These are phyloP conservation scores for Trichoderma polysporum DNA, from an alignment of 2,329 filamentous ascomycete genomes.

Conservation along the genomic window DNA sequence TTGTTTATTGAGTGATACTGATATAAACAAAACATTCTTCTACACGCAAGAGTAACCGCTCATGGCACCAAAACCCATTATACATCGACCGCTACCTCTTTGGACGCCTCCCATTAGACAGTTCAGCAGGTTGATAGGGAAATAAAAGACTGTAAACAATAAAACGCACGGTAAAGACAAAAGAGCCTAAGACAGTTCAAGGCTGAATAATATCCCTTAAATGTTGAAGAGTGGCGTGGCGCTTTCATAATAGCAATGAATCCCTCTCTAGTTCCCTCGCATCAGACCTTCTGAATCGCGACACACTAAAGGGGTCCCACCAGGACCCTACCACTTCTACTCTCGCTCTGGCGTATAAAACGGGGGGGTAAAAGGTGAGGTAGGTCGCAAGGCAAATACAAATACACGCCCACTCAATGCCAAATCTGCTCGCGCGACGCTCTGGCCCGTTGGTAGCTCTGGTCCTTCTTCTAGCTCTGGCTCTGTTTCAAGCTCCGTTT, in stretches of 20 bases:
- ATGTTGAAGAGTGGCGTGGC: not conserved
- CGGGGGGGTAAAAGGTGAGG: not conserved
- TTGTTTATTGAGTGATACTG: not conserved
- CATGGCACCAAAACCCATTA: not conserved
- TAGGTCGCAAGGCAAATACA: not conserved
- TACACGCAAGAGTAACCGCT: not conserved
- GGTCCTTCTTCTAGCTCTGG: not conserved
- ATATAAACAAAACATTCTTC: slow-evolving; percentile 5
- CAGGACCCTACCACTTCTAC: not conserved
- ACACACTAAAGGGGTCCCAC: not conserved
- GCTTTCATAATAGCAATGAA: not conserved
- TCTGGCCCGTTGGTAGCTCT: not conserved
- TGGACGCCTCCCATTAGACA: slow-evolving; percentile 6
- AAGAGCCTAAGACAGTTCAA: not conserved
- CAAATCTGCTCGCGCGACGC: not conserved
- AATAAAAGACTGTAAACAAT: not conserved
- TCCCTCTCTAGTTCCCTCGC: not conserved
- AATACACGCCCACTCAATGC: not conserved
- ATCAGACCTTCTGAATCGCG: not conserved
- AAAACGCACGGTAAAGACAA: not conserved
- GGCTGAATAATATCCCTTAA: not conserved
- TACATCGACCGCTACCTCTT: slow-evolving; percentile 12
- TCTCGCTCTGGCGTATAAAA: not conserved
- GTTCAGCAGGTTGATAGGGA: not conserved
- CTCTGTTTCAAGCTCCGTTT: not conserved